Evolutionary conservation across 2,329 filamentous ascomycete species (phyloP).

Genomic region (Botrytis squamosa): DNA sequence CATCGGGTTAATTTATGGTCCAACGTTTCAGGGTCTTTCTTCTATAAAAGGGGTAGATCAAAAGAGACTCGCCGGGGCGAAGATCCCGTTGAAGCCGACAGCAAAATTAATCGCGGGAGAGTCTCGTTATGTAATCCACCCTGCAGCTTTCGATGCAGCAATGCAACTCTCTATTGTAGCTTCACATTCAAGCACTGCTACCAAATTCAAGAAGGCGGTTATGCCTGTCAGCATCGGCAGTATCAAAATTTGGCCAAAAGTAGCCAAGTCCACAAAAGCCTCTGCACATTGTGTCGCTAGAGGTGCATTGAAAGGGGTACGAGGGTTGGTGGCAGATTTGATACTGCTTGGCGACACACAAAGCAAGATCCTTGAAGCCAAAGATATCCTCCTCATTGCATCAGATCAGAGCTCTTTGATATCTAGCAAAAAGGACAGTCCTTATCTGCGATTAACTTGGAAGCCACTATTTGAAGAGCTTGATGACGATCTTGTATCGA

Average conservation of each 20-base stretch:
- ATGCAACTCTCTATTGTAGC: neutral
- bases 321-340: neutral
- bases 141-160: slow-evolving; percentile 31
- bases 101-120: neutral
- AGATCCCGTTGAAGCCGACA: neutral
- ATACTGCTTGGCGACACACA: neutral
- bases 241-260: neutral
- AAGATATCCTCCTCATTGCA: neutral
- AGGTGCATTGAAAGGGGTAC: neutral
- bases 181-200: neutral
- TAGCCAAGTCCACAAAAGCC: neutral
- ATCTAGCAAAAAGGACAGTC: neutral
- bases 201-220: neutral
- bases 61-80: neutral
- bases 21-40: neutral
- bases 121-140: slow-evolving; percentile 40
- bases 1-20: neutral
- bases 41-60: neutral
- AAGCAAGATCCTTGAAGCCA: neutral
- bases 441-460: neutral
- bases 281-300: neutral
- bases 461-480: neutral
- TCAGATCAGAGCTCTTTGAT: neutral
- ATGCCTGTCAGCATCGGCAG: neutral
- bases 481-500: neutral